phyloP scores from a whole-genome alignment of 2,329 filamentous ascomycete species.

The Aspergillus jensenii region DNA sequence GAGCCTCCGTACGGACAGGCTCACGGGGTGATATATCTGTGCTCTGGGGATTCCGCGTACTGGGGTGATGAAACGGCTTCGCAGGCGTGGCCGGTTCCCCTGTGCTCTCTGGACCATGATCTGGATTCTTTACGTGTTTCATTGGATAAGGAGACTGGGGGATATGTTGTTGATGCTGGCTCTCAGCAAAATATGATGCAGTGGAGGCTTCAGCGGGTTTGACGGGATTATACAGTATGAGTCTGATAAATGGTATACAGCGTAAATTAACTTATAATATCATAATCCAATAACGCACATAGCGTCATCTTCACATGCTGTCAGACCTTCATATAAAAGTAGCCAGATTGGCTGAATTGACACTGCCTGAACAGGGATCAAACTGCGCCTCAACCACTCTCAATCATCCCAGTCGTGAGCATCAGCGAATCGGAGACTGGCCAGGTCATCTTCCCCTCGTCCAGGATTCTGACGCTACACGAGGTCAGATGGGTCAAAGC shows the following conservation, averaged over 20 bases:
- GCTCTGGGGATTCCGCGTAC: neutral
- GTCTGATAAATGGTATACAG: too few species aligned
- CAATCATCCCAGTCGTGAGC: neutral
- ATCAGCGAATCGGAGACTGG: too few species aligned
- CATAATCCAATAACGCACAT: too few species aligned
- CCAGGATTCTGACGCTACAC: too few species aligned
- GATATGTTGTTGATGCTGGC: neutral
- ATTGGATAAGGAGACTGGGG: neutral
- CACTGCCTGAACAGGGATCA: neutral
- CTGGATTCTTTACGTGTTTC: neutral
- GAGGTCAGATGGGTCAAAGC: too few species aligned
- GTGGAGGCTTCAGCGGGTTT: neutral
- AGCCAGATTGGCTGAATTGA: too few species aligned
- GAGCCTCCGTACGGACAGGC: neutral
- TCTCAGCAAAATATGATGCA: neutral
- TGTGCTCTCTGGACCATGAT: neutral
- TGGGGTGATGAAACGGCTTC: neutral
- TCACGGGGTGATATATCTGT: neutral
- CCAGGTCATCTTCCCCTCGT: too few species aligned
- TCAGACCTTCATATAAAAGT: too few species aligned
- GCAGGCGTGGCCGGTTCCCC: neutral
- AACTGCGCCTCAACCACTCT: neutral
- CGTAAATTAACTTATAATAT: too few species aligned
- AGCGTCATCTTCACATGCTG: too few species aligned
- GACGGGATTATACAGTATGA: too few species aligned